A percentile compares a stretch with the other conserved stretches of the same genome.
These are phyloP conservation scores for Phellopilus nigrolimitatus DNA, from an alignment of 1,284 basidiomycete genomes.

Conservation along the genomic window DNA sequence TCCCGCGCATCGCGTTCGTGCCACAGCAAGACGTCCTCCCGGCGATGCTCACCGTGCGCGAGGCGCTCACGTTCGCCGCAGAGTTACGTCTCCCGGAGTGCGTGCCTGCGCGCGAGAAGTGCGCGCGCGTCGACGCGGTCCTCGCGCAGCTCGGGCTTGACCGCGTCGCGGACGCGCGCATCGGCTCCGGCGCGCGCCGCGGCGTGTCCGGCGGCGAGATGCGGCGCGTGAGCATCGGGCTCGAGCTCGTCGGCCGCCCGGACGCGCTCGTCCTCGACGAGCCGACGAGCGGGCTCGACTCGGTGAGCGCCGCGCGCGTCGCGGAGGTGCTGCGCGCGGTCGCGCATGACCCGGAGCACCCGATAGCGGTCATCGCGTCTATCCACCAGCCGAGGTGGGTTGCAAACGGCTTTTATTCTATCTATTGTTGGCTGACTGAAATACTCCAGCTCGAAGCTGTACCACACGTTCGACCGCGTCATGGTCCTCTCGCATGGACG, in stretches of 20 bases:
- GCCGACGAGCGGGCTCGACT: conserved; percentile 80
- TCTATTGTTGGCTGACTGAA: too few relatives aligned
- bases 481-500: conserved; percentile 74
- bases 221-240: conserved; percentile 78
- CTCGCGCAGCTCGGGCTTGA: conserved; percentile 74
- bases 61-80: conserved; percentile 82
- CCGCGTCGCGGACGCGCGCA: conserved; percentile 65
- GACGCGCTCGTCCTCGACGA: conserved; percentile 82
- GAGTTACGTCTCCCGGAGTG: conserved; percentile 78
- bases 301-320: conserved; percentile 79
- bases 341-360: conserved; percentile 60
- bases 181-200: conserved; percentile 74
- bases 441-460: conserved; percentile 75
- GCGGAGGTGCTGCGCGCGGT: conserved; percentile 71
- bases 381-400: conserved; percentile 80
- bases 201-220: conserved; percentile 87
- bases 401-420: neutral
- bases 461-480: conserved; percentile 80
- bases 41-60: conserved; percentile 73
- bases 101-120: conserved; percentile 62
- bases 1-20: conserved; percentile 69
- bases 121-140: conserved; percentile 61
- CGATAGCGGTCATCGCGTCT: conserved; percentile 78
- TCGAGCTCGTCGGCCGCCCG: conserved; percentile 76
- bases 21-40: conserved; percentile 84